Percentiles rank a stretch among this genome's conserved stretches.
Evolutionary conservation across 2,329 filamentous ascomycete genomes (phyloP).

Genomic region (Calonectria henricotiae): DNA sequence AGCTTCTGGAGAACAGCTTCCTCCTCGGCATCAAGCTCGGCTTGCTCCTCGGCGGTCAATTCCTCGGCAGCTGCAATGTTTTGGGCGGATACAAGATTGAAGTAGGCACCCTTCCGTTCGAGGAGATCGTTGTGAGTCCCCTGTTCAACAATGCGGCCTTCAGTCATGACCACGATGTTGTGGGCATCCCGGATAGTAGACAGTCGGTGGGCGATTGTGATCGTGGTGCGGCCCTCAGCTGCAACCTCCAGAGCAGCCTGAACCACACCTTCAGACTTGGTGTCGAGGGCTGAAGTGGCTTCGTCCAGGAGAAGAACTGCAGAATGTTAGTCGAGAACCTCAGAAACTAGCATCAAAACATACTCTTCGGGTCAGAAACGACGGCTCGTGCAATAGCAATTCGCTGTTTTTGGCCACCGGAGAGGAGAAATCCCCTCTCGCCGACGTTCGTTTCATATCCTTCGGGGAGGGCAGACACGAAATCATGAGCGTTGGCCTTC

Average conservation of each 20-base stretch:
- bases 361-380: slow-evolving; percentile 88
- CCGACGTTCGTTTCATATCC: slow-evolving; percentile 97
- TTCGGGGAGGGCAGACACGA: slow-evolving; percentile 86
- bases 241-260: slow-evolving; percentile 93
- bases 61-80: slow-evolving; percentile 79
- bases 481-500: slow-evolving; percentile 96
- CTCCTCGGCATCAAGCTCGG: slow-evolving; percentile 66
- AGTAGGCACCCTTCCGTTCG: slow-evolving; percentile 81
- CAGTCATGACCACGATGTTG: slow-evolving; percentile 94
- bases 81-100: slow-evolving; percentile 89
- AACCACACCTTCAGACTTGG: slow-evolving; percentile 94
- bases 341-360: slow-evolving; percentile 45
- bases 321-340: slow-evolving; percentile 32
- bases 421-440: slow-evolving; percentile 92
- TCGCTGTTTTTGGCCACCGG: slow-evolving; percentile 96
- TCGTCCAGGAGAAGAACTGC: slow-evolving; percentile 90
- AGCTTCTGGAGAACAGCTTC: slow-evolving; percentile 59
- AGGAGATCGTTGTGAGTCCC: slow-evolving; percentile 89
- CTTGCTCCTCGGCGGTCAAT: slow-evolving; percentile 67
- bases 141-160: slow-evolving; percentile 91
- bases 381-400: slow-evolving; percentile 95
- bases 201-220: slow-evolving; percentile 94
- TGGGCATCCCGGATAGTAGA: slow-evolving; percentile 95
- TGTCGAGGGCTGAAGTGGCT: slow-evolving; percentile 94
- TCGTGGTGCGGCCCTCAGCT: slow-evolving; percentile 89